Base-by-base conservation (phyloP, 495 filamentous ascomycete genomes). In the Trichoderma asperelloides region DNA sequence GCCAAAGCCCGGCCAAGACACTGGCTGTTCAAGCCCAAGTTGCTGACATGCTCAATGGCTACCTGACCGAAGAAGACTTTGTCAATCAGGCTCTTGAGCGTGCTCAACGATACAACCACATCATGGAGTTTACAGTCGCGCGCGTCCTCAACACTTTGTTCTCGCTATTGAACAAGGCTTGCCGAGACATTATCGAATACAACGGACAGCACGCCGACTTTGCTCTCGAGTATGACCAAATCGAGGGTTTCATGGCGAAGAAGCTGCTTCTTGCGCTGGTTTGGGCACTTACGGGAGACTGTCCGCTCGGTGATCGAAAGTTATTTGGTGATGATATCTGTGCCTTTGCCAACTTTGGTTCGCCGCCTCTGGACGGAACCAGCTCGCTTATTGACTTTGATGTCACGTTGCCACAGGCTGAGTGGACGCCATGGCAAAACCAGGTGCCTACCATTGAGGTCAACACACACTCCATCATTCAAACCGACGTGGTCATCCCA, bases 401-500 rank as follows among this genome's bases (percentile, higher is more conserved):
- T 74, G 91, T 96, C 45, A 86, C 88, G 13, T 82, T 98, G 65
- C 95, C 94, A 5, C 86, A 86, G 70, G 88, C 89, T 4, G 90
- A 93, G 68, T 99, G 95, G 95, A 85, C 83, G 6, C 86, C 88
- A 66, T 99, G 95, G 95, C 94, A 96, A 74, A 90, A 88, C 64
- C 89, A 96, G 72, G 95, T 99, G 27, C 96, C 95, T 13, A 87
- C 86, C 23, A 89, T 98, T 69, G 96, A 99, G 74, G 89, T 98
- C 76, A 97, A 97, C 72, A 99, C 95, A 2, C 95, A 99, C 75
- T 97, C 93, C 7, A 87, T 98, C 71, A 97, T 90, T 2, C 92
- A 98, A 76, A 98, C 95, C 2, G 95, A 99, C 77, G 88, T 97
- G 37, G 94, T 99, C 65, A 98, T 99, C 70, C 95, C 95, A 8